phyloP scores from a whole-genome alignment of 306 rosid genomes.

The Fagus crenata region DNA sequence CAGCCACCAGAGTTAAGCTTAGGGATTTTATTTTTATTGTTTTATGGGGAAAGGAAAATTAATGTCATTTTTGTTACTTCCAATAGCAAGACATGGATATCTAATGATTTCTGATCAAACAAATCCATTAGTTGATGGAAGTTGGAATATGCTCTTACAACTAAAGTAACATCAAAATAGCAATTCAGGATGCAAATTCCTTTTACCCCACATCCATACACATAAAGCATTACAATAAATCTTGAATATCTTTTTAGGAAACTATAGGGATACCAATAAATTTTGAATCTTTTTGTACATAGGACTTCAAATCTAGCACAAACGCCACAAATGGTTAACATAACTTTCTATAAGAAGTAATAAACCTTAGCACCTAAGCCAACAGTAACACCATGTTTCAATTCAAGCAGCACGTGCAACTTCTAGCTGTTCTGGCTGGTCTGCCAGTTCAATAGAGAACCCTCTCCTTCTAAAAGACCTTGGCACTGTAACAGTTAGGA shows the following conservation, averaged over 20 bases:
- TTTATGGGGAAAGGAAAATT: too few species aligned
- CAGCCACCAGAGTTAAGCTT: too few species aligned
- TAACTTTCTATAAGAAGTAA: background rate
- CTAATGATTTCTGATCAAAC: background rate
- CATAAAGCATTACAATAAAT: too few species aligned
- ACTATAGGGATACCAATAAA: background rate
- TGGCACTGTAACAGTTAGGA: conserved; percentile 65
- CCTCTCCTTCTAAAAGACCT: conserved; percentile 48
- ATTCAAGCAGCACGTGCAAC: conserved; percentile 74
- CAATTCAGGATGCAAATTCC: background rate
- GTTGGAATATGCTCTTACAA: background rate
- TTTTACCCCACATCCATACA: background rate
- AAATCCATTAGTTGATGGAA: background rate
- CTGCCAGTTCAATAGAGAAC: conserved; percentile 53
- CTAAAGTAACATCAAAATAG: background rate
- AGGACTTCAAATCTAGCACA: conserved; percentile 14
- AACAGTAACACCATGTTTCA: background rate
- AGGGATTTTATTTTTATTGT: too few species aligned
- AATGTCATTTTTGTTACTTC: too few species aligned
- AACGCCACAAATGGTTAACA: background rate
- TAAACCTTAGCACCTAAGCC: conserved; percentile 8
- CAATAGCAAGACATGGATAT: too few species aligned
- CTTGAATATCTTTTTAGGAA: background rate
- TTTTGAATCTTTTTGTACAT: background rate
- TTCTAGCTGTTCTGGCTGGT: conserved; percentile 41